Conservation (phyloP, 495 filamentous ascomycete species). For the Pseudevernia furfuracea region DNA sequence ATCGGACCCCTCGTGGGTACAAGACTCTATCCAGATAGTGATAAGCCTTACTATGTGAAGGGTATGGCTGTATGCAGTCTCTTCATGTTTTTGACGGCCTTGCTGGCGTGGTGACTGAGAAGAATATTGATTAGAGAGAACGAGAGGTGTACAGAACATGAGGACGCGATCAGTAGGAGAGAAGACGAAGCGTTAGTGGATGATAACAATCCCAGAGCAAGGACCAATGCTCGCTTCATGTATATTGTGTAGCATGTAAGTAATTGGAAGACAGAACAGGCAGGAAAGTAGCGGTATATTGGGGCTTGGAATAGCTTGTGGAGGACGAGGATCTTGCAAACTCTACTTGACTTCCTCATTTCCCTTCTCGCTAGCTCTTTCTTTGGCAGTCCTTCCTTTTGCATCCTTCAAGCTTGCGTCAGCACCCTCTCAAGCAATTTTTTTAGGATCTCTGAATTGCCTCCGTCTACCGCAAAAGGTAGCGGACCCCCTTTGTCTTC, state of each 20-base stretch:
- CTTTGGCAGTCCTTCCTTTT: no score
- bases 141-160: conserved; percentile 16
- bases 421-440: no score
- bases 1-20: conserved; percentile 56
- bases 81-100: conserved; percentile 47
- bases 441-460: no score
- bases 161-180: neutral
- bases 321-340: no score
- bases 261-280: neutral
- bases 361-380: no score
- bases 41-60: conserved; percentile 50
- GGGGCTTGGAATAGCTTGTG: no score
- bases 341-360: no score
- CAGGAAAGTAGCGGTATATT: no score
- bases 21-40: conserved; percentile 48
- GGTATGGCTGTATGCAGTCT: conserved; percentile 51
- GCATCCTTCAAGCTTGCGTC: no score
- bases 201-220: neutral
- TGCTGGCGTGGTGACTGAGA: conserved; percentile 43
- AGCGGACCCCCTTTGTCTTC: no score
- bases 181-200: conserved; percentile 23
- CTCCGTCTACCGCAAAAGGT: no score
- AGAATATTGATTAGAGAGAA: conserved; percentile 39
- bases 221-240: conserved; percentile 4
- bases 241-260: conserved; percentile 1